phyloP scores from a whole-genome alignment of 129 eudicot genomes.

The Smallanthus sonchifolius region DNA sequence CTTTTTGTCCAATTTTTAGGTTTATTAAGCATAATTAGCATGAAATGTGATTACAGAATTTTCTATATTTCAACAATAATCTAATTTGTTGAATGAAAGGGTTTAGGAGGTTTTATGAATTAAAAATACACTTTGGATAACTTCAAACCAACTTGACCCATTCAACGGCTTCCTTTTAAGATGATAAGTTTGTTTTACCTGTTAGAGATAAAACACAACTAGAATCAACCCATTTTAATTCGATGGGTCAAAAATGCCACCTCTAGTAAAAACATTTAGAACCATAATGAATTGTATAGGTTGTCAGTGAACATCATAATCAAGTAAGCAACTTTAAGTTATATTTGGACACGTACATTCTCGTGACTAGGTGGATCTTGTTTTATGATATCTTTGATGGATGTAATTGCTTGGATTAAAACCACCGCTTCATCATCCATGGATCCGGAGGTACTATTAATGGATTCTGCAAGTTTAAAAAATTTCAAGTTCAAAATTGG shows the following conservation, averaged over 20 bases:
- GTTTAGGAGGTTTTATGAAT: neutral
- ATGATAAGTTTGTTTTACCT: neutral
- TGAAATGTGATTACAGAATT: neutral
- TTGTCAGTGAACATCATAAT: constrained; percentile 7
- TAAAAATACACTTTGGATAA: neutral
- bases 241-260: neutral
- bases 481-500: constrained; percentile 4
- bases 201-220: neutral
- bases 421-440: constrained; percentile 61
- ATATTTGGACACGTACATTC: constrained; percentile 43
- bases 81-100: neutral
- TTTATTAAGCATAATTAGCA: neutral
- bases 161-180: neutral
- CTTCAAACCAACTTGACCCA: neutral
- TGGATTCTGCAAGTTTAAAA: constrained; percentile 43
- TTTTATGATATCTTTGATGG: constrained; percentile 68
- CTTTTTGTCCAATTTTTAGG: neutral
- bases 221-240: neutral
- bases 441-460: constrained; percentile 37
- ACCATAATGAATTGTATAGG: neutral
- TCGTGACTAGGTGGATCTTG: constrained; percentile 69
- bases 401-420: constrained; percentile 71
- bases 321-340: constrained; percentile 6
- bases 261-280: neutral
- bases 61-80: neutral